Evolutionary conservation across 768 basidiomycete species (phyloP).

Genomic region (Vararia minispora): DNA sequence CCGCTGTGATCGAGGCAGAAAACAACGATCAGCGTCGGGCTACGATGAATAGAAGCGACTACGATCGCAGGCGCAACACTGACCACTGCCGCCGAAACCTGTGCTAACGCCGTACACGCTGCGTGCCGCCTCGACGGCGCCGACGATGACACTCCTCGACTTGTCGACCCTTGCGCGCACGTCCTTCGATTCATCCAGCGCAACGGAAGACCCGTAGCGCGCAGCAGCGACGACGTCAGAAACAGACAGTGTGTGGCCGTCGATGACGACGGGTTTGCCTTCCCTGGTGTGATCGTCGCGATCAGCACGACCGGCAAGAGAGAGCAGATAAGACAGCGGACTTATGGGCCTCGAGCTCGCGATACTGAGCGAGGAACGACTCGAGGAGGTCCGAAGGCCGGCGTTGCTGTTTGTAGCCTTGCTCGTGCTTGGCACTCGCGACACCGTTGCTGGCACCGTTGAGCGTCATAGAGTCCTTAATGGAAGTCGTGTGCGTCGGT

Average conservation of each 20-base stretch:
- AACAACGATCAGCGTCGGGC: constrained; percentile 4
- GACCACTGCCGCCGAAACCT: constrained; percentile 72
- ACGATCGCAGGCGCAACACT: no score
- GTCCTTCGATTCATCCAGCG: constrained; percentile 36
- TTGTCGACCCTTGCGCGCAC: constrained; percentile 44
- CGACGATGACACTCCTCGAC: constrained; percentile 48
- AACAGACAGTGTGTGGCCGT: constrained; percentile 61
- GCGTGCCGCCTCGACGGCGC: constrained; percentile 53
- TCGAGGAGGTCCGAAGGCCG: constrained; percentile 31
- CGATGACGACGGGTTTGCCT: constrained; percentile 49
- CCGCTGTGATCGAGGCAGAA: constrained; percentile 35
- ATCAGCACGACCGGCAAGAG: constrained; percentile 3
- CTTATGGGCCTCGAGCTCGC: constrained; percentile 58
- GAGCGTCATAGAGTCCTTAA: no score
- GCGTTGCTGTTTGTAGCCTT: no score
- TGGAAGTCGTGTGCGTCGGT: no score
- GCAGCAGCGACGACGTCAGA: constrained; percentile 65
- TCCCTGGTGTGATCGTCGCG: constrained; percentile 35
- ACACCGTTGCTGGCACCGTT: no score
- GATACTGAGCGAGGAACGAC: constrained; percentile 46
- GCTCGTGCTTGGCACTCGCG: no score
- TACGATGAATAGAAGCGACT: no score
- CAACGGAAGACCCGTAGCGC: constrained; percentile 41
- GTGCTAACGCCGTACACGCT: constrained; percentile 78
- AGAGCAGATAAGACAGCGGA: constrained; percentile 23